phyloP scores from a whole-genome alignment of 2,329 filamentous ascomycete species.

The Trichoderma polysporum region DNA sequence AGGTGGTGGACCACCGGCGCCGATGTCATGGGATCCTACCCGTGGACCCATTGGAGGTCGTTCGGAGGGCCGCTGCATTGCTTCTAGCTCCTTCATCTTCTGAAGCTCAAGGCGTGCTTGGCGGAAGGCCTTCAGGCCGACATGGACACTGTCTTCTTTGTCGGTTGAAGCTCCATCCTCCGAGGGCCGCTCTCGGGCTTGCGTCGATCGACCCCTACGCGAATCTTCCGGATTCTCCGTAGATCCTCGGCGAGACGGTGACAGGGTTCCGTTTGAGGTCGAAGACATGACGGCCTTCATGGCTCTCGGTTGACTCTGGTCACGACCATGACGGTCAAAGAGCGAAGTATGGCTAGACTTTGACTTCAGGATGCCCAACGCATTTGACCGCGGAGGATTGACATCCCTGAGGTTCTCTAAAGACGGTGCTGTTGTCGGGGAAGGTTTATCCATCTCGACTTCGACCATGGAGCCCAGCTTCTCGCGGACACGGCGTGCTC shows the following conservation, averaged over 20 bases:
- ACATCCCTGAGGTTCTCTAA: constrained; percentile 37
- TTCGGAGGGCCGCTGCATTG: constrained; percentile 38
- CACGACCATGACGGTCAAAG: constrained; percentile 45
- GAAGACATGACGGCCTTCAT: constrained; percentile 63
- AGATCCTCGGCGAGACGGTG: constrained; percentile 40
- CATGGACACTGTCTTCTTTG: constrained; percentile 46
- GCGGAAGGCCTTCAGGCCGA: constrained; percentile 56
- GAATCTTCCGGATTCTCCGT: constrained; percentile 21
- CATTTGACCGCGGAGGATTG: constrained; percentile 47
- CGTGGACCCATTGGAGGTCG: constrained; percentile 30
- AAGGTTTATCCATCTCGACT: constrained; percentile 49
- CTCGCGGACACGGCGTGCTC: constrained; percentile 70
- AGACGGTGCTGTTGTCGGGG: constrained; percentile 33
- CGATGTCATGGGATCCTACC: constrained; percentile 45
- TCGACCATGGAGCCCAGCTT: constrained; percentile 69
- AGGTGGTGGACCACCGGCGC: constrained; percentile 44
- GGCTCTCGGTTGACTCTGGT: constrained; percentile 50
- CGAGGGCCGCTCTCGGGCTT: constrained; percentile 25
- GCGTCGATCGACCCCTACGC: constrained; percentile 11
- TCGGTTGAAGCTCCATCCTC: constrained; percentile 30
- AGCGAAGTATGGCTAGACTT: constrained; percentile 70
- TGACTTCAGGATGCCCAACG: constrained; percentile 62
- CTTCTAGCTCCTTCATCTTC: constrained; percentile 54
- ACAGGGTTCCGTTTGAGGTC: constrained; percentile 40
- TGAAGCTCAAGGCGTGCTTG: constrained; percentile 59